These are phyloP conservation scores for Russula earlei DNA, from an alignment of 768 basidiomycete species.

Conservation along the genomic window DNA sequence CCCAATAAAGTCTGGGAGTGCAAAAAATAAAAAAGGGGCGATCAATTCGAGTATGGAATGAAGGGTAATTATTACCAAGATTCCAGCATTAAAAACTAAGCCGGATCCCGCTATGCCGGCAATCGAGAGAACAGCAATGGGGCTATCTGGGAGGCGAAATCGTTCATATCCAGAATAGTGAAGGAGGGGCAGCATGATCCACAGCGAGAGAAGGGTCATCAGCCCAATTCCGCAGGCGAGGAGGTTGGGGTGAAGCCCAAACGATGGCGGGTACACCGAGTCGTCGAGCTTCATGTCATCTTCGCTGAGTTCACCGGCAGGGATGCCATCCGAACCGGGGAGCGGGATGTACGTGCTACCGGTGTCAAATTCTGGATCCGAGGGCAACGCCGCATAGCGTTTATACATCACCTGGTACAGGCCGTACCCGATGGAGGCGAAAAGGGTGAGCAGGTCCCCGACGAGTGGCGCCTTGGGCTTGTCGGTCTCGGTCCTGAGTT, in stretches of 20 bases:
- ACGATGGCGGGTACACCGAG: slow-evolving; percentile 50
- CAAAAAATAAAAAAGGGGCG: not conserved
- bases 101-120: slow-evolving; percentile 62
- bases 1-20: slow-evolving; percentile 59
- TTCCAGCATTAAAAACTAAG: slow-evolving; percentile 72
- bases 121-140: slow-evolving; percentile 41
- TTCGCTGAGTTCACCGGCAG: slow-evolving; percentile 20
- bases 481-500: not conserved
- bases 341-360: slow-evolving; percentile 40
- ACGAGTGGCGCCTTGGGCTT: slow-evolving; percentile 45
- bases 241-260: slow-evolving; percentile 78
- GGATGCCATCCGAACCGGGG: slow-evolving; percentile 30
- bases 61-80: slow-evolving; percentile 50
- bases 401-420: slow-evolving; percentile 84
- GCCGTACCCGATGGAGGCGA: slow-evolving; percentile 63
- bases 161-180: slow-evolving; percentile 55
- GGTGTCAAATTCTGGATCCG: slow-evolving; percentile 43
- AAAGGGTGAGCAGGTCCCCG: slow-evolving; percentile 65
- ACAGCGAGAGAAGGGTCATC: slow-evolving; percentile 60
- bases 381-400: slow-evolving; percentile 60
- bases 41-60: not conserved
- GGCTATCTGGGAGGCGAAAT: slow-evolving; percentile 55
- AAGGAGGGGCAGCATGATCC: slow-evolving; percentile 71
- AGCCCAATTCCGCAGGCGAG: slow-evolving; percentile 75
- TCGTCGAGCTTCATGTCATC: slow-evolving; percentile 5